These are phyloP conservation scores for Colletotrichum echinochloae DNA, from an alignment of 2,329 filamentous ascomycete species.

Conservation along the genomic window DNA sequence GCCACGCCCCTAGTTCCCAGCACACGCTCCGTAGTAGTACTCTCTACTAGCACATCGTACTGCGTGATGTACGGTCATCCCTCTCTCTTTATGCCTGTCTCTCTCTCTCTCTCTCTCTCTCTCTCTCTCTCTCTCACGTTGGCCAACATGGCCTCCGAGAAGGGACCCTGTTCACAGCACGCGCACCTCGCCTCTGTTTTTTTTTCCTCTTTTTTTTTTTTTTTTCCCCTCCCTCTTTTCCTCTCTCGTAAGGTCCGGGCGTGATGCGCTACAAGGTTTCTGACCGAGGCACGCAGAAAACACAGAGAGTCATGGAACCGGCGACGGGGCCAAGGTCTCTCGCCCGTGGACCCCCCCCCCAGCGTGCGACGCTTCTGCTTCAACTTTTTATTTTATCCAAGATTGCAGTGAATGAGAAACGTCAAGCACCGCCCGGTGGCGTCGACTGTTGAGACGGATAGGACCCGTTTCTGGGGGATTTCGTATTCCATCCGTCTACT, in stretches of 20 bases:
- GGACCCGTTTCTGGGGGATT: not conserved
- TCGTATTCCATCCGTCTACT: too few relatives aligned
- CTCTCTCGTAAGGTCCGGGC: too few relatives aligned
- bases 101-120: too few relatives aligned
- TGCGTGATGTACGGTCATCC: too few relatives aligned
- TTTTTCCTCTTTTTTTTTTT: not conserved
- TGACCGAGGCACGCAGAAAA: not conserved
- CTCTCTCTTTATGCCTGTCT: too few relatives aligned
- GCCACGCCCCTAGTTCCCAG: too few relatives aligned
- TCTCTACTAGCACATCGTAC: too few relatives aligned
- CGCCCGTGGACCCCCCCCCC: not conserved
- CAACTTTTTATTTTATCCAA: slow-evolving; percentile 1
- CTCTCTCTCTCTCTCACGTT: not conserved
- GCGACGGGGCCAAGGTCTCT: not conserved
- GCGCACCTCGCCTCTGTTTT: not conserved
- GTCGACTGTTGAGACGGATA: not conserved
- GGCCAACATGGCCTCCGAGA: not conserved
- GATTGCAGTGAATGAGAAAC: slow-evolving; percentile 18
- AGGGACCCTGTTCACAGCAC: not conserved
- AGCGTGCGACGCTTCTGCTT: not conserved
- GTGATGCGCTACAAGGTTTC: slow-evolving; percentile 24
- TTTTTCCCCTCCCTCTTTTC: not conserved
- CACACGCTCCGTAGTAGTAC: too few relatives aligned
- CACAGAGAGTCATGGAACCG: slow-evolving; percentile 4
- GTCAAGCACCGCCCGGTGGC: slow-evolving; percentile 16